phyloP scores from a whole-genome alignment of 2,329 filamentous ascomycete species.

The Aspergillus oerlinghausenensis region DNA sequence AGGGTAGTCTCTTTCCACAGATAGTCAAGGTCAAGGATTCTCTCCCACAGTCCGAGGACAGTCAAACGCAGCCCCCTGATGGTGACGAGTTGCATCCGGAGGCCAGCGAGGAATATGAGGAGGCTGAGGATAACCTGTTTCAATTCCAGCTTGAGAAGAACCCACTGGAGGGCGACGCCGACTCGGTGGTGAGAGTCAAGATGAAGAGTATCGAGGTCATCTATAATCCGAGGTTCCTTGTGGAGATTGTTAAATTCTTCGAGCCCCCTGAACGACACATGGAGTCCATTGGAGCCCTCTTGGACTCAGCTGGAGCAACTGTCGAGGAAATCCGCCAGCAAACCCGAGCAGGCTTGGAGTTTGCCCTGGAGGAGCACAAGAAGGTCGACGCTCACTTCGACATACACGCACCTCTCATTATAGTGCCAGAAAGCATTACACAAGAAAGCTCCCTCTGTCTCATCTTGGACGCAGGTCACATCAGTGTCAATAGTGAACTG shows the following conservation, averaged over 20 bases:
- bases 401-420: slow-evolving; percentile 91
- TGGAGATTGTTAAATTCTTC: slow-evolving; percentile 92
- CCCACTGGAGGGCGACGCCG: slow-evolving; percentile 85
- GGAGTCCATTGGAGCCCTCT: slow-evolving; percentile 93
- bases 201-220: slow-evolving; percentile 94
- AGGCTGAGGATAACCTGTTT: slow-evolving; percentile 75
- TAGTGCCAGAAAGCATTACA: slow-evolving; percentile 89
- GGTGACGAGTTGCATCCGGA: slow-evolving; percentile 37
- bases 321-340: slow-evolving; percentile 94
- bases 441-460: slow-evolving; percentile 76
- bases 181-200: slow-evolving; percentile 84
- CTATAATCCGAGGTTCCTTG: slow-evolving; percentile 91
- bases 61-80: slow-evolving; percentile 19
- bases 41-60: slow-evolving; percentile 51
- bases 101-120: slow-evolving; percentile 39
- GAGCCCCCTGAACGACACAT: slow-evolving; percentile 93
- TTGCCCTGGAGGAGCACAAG: slow-evolving; percentile 95
- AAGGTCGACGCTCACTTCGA: slow-evolving; percentile 95
- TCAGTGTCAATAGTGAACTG: slow-evolving; percentile 87
- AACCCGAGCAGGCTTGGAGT: slow-evolving; percentile 91
- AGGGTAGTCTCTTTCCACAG: slow-evolving; percentile 85
- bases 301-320: slow-evolving; percentile 93
- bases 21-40: slow-evolving; percentile 95
- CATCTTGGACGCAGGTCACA: slow-evolving; percentile 93
- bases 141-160: slow-evolving; percentile 90